Evolutionary conservation across 306 rosid species (phyloP), one percentile per base, ranked within the genome.

Genomic region (Cucurbita maxima): DNA sequence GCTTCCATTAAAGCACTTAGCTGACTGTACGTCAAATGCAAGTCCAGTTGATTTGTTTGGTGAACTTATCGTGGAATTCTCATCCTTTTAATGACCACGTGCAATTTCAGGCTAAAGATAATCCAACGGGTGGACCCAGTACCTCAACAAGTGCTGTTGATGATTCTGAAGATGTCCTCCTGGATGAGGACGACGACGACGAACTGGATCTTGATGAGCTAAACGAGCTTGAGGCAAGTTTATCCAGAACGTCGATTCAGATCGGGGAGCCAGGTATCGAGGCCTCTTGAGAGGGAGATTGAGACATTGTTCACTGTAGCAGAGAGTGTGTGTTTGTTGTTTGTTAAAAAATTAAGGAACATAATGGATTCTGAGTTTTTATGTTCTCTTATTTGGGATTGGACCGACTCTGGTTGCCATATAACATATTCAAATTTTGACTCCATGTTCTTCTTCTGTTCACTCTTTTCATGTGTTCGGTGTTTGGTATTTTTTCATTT

Each of bases 161-260:
- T 25, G 55, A 74, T 58, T 74, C 77, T 43, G 76, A 73, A 14
- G 76, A 55, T 58, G 45, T 8, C 9, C 58, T 50, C 5, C 50
- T 70, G 74, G 74, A 69, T 14, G 76, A 73, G n/a, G 76, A 73
- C 15, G 74, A 70, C n/a, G 76, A 72, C 0, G 75, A 74, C 19
- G 77, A 74, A 44, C 68, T 74, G 34, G 77, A 74, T 44, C 67
- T 74, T 0, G 77, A 74, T 2, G 77, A 74, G 56, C 62, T 74
- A 44, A 50, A 48, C 11, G 61, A 75, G 40, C 78, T 75, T 0
- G 78, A 75, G 56, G 78, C 78, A 75, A 75, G 73, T 75, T 75
- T 61, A 20, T 75, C 52, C 6, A 61, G 78, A 75, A 75, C 73
- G 6, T 61, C 73, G 11, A 75, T 75, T 40, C 73, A 75, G 25